Evolutionary conservation across 1,284 basidiomycete genomes (phyloP), one percentile per base, ranked within the genome.

Genomic region (Malassezia arunalokei): DNA sequence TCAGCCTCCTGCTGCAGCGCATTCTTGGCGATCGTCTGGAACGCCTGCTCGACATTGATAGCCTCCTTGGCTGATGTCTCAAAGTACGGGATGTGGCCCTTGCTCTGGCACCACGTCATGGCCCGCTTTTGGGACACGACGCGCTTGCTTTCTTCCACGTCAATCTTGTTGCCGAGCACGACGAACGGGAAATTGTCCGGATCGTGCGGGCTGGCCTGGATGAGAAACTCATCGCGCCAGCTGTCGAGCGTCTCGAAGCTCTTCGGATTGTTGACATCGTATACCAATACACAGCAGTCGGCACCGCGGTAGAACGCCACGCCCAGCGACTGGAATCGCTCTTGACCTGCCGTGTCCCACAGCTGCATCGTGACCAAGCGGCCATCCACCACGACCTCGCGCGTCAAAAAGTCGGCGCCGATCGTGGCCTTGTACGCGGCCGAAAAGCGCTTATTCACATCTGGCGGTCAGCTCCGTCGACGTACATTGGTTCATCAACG

Each of bases 1-100:
- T 96, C 92, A 48, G 86, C 84, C 75, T 95, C 94, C 77, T 95
- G 92, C 73, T 89, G 87, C 60, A 99, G 77, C 3, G 94, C 94
- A 73, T 95, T 96, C 83, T 92, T 91, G 14, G 92, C 92, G 59
- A 96, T 92, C 3, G 92, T 95, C 76, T 95, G 91, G 83, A 99
- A 99, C 5, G 94, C 94, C 76, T 96, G 91, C 75, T 99, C 94
- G 53, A 98, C 92, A 68, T 99, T 99, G 80, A 98, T 96, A 15
- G 94, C 92, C 76, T 99, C 94, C 78, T 98, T 98, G 40, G 94
- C 94, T 8, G 92, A 96, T 1, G 94, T 98, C 78, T 99, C 94
- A 76, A 98, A 99, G 66, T 98, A 99, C 12, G 94, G 94, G 64
- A 98, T 96, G 76, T 96, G 96, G 69, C 94, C 94, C 78, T 98